Evolutionary conservation across 345 rosid species (phyloP).

Genomic region (Cardamine chenopodiifolia): DNA sequence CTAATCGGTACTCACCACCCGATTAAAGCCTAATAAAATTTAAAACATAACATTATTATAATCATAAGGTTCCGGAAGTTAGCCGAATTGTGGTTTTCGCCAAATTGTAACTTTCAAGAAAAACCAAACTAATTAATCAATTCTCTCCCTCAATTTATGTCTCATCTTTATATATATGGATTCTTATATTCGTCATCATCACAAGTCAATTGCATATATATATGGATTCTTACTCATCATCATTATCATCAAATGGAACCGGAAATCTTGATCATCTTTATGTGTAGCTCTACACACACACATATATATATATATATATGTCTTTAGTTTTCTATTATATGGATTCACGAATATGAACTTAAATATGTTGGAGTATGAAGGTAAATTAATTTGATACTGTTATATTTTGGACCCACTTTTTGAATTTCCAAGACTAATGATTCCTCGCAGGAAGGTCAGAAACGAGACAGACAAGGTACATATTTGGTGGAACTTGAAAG

Average conservation of each 20-base stretch:
- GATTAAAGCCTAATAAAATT: too few relatives aligned
- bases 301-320: neutral
- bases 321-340: neutral
- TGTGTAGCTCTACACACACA: constrained; percentile 8
- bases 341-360: constrained; percentile 23
- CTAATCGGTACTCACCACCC: too few relatives aligned
- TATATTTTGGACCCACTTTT: constrained; percentile 32
- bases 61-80: constrained; percentile 22
- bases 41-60: too few relatives aligned
- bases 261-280: constrained; percentile 4
- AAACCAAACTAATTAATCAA: constrained; percentile 34
- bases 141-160: neutral
- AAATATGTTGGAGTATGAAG: constrained; percentile 17
- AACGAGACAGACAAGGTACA: constrained; percentile 23
- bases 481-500: constrained; percentile 31
- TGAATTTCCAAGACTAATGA: constrained; percentile 33
- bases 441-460: constrained; percentile 29
- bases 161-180: neutral
- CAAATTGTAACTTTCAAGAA: constrained; percentile 39
- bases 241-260: constrained; percentile 14
- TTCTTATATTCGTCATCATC: constrained; percentile 18
- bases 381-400: constrained; percentile 24
- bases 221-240: constrained; percentile 17
- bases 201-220: neutral
- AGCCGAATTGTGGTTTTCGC: constrained; percentile 37